phyloP scores from a whole-genome alignment of 1,284 basidiomycete species.

The Leucoagaricus sp. region DNA sequence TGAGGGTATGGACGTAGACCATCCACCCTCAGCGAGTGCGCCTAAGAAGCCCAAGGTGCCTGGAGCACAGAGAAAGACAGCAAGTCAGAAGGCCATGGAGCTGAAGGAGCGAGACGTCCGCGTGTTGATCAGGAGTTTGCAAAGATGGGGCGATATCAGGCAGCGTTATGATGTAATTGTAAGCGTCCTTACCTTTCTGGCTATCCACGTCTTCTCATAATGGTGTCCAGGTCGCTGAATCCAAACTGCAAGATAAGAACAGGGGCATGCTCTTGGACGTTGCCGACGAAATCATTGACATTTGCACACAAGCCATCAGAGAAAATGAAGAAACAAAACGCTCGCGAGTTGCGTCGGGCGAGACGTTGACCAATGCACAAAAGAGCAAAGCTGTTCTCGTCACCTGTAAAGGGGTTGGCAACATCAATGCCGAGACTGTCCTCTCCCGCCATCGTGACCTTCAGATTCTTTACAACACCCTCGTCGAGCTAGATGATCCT shows the following conservation, averaged over 20 bases:
- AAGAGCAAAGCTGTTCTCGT: slow-evolving; percentile 97
- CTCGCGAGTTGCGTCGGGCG: slow-evolving; percentile 76
- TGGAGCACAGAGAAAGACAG: slow-evolving; percentile 76
- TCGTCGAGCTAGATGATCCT: slow-evolving; percentile 73
- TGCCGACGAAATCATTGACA: slow-evolving; percentile 89
- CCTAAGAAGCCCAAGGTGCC: slow-evolving; percentile 74
- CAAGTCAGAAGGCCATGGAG: slow-evolving; percentile 92
- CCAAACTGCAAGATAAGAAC: slow-evolving; percentile 96
- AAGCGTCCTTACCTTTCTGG: slow-evolving; percentile 33
- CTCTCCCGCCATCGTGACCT: slow-evolving; percentile 90
- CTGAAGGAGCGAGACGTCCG: slow-evolving; percentile 97
- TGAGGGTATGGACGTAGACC: slow-evolving; percentile 89
- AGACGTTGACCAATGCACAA: slow-evolving; percentile 82
- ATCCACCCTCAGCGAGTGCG: slow-evolving; percentile 57
- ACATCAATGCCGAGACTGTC: slow-evolving; percentile 98
- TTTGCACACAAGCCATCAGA: slow-evolving; percentile 84
- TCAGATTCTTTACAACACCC: slow-evolving; percentile 84
- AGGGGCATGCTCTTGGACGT: slow-evolving; percentile 90
- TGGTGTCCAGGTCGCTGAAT: slow-evolving; percentile 72
- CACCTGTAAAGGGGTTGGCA: slow-evolving; percentile 85
- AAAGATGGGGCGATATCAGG: slow-evolving; percentile 97
- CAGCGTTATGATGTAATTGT: slow-evolving; percentile 94
- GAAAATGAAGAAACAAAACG: slow-evolving; percentile 85
- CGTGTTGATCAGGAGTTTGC: slow-evolving; percentile 92
- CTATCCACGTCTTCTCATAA: slow-evolving; percentile 17